Percentiles rank a stretch among this genome's conserved stretches.
phyloP scores from a whole-genome alignment of 805 yeast genomes.

The Kazachstania africana region DNA sequence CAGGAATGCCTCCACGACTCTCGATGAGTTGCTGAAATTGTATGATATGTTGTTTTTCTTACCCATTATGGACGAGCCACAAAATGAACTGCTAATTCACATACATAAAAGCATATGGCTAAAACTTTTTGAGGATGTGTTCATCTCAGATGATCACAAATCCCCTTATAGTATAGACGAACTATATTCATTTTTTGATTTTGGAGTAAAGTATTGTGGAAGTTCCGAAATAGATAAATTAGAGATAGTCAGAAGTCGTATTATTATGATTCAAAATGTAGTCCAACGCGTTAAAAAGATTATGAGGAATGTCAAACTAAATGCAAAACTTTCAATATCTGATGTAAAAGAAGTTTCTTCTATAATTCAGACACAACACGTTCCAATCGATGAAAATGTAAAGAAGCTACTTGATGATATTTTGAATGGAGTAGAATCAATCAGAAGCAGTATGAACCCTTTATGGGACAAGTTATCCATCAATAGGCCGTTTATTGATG shows the following conservation, averaged over 20 bases:
- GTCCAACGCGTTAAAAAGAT: conserved; percentile 7
- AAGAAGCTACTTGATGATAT: conserved; percentile 8
- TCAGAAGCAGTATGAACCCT: conserved; percentile 9
- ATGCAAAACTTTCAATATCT: conserved; percentile 4
- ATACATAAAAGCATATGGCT: no score
- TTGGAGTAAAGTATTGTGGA: conserved; percentile 14
- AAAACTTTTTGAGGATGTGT: no score
- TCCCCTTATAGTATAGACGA: no score
- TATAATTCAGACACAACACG: conserved; percentile 5
- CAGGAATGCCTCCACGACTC: no score
- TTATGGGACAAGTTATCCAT: conserved; percentile 5
- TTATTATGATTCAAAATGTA: conserved; percentile 10
- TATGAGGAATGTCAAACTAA: conserved; percentile 6
- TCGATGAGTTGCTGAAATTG: no score
- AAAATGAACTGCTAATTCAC: no score
- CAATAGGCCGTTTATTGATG: conserved; percentile 6
- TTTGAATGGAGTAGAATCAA: conserved; percentile 4
- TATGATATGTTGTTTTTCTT: no score
- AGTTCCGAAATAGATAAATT: conserved; percentile 13
- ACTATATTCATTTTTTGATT: conserved; percentile 9
- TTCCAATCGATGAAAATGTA: conserved; percentile 14
- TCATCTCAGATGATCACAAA: no score
- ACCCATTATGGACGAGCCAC: no score
- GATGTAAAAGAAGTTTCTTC: conserved; percentile 6
- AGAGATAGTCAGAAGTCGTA: conserved; percentile 7